Conservation (phyloP, 148 eudicot species). For the Linanthus parryae region DNA sequence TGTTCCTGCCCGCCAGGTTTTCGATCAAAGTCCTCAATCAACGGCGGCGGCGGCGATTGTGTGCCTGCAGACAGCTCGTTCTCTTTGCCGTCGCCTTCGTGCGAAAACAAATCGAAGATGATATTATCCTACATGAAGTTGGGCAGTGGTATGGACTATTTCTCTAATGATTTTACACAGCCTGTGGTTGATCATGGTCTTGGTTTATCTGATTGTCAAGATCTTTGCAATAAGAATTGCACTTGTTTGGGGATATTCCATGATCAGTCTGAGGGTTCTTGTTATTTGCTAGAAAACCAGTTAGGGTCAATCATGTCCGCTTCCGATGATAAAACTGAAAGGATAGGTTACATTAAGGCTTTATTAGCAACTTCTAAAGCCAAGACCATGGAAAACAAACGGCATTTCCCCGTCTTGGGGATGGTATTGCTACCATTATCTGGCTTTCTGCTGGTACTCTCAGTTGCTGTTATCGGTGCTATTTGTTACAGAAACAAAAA, state of each 20-base stretch:
- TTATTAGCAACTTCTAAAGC: conserved; percentile 1
- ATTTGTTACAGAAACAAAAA: conserved; percentile 32
- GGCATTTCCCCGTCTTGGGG: conserved; percentile 27
- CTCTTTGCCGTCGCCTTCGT: conserved; percentile 31
- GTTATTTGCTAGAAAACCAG: conserved; percentile 35
- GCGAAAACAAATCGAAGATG: conserved; percentile 13
- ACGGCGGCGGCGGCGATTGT: conserved; percentile 19
- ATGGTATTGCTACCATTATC: conserved; percentile 39
- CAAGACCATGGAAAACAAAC: not conserved
- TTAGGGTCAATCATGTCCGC: conserved; percentile 42
- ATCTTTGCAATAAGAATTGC: conserved; percentile 45
- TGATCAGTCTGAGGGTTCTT: conserved; percentile 44
- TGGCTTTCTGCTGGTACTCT: conserved; percentile 21
- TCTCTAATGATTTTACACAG: conserved; percentile 27
- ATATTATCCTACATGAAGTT: conserved; percentile 32
- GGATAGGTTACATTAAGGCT: conserved; percentile 46
- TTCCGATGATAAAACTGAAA: conserved; percentile 7
- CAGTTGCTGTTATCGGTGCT: conserved; percentile 11
- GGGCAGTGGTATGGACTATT: conserved; percentile 38
- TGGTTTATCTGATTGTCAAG: conserved; percentile 40
- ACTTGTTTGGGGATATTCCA: conserved; percentile 57
- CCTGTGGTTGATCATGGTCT: conserved; percentile 33
- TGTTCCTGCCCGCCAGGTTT: conserved; percentile 62
- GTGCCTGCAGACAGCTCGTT: conserved; percentile 32
- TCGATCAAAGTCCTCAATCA: conserved; percentile 11